These are phyloP conservation scores for Deinandra increscens DNA, from an alignment of 129 eudicot genomes.

Conservation along the genomic window DNA sequence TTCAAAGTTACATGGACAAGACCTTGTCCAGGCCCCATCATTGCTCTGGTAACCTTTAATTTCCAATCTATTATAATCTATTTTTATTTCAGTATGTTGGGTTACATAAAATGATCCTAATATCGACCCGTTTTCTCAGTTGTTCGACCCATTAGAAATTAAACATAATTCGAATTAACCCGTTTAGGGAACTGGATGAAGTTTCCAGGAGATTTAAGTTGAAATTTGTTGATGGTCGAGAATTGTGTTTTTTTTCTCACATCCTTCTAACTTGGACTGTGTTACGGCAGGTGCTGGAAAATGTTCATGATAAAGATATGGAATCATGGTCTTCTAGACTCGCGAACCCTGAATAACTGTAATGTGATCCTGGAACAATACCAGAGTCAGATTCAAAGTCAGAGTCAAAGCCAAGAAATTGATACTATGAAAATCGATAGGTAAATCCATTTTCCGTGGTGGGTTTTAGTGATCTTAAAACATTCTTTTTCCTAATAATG, in stretches of 20 bases:
- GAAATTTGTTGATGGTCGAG: not conserved
- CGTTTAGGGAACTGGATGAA: not conserved
- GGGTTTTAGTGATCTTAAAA: slow-evolving; percentile 12
- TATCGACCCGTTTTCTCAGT: not conserved
- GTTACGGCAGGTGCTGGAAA: slow-evolving; percentile 80
- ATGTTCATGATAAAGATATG: slow-evolving; percentile 81
- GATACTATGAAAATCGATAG: slow-evolving; percentile 34
- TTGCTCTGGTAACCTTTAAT: slow-evolving; percentile 58
- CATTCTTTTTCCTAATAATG: slow-evolving; percentile 12
- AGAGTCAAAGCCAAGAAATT: slow-evolving; percentile 30
- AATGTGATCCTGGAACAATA: slow-evolving; percentile 56
- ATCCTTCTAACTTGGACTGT: no score
- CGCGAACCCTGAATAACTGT: slow-evolving; percentile 74
- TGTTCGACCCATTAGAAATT: not conserved
- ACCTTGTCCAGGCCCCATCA: slow-evolving; percentile 63
- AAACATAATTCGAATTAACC: not conserved
- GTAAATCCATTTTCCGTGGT: slow-evolving; percentile 7
- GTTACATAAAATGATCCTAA: not conserved
- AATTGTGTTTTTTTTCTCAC: not conserved
- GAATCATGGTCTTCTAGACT: slow-evolving; percentile 94
- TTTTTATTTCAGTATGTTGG: not conserved
- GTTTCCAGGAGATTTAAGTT: not conserved
- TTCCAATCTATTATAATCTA: not conserved
- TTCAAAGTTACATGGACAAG: slow-evolving; percentile 68
- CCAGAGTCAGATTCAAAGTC: no score